Conservation (phyloP, 768 basidiomycete species). For the Lactarius vividus region DNA sequence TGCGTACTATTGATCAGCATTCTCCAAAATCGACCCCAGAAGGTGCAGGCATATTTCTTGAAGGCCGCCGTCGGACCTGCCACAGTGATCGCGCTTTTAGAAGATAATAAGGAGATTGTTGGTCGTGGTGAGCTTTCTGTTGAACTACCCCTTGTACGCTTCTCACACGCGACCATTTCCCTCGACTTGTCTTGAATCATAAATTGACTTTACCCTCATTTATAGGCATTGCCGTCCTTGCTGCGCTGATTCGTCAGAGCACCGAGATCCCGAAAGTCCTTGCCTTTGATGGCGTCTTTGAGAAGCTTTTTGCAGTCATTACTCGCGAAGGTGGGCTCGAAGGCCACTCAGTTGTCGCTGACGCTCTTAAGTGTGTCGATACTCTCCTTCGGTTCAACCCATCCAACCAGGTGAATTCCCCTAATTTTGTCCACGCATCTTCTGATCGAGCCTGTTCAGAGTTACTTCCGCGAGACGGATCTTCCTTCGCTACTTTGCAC, state of each 20-base stretch:
- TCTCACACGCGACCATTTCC: not conserved
- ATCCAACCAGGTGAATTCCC: constrained; percentile 77
- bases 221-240: constrained; percentile 83
- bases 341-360: constrained; percentile 81
- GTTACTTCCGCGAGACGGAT: constrained; percentile 91
- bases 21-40: constrained; percentile 75
- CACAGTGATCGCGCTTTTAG: constrained; percentile 69
- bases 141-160: not conserved
- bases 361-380: constrained; percentile 84
- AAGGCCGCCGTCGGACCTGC: constrained; percentile 75
- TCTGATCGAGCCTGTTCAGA: constrained; percentile 48
- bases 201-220: constrained; percentile 15
- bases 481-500: constrained; percentile 65
- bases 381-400: constrained; percentile 88
- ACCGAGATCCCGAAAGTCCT: constrained; percentile 95
- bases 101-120: constrained; percentile 86
- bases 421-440: constrained; percentile 3
- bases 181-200: not conserved
- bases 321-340: constrained; percentile 88
- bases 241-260: constrained; percentile 78
- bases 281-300: constrained; percentile 95
- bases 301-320: constrained; percentile 89
- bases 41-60: constrained; percentile 89
- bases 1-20: constrained; percentile 79
- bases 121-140: constrained; percentile 63